These are phyloP conservation scores for Beauveria rudraprayagi DNA, from an alignment of 2,329 filamentous ascomycete species.

Conservation along the genomic window DNA sequence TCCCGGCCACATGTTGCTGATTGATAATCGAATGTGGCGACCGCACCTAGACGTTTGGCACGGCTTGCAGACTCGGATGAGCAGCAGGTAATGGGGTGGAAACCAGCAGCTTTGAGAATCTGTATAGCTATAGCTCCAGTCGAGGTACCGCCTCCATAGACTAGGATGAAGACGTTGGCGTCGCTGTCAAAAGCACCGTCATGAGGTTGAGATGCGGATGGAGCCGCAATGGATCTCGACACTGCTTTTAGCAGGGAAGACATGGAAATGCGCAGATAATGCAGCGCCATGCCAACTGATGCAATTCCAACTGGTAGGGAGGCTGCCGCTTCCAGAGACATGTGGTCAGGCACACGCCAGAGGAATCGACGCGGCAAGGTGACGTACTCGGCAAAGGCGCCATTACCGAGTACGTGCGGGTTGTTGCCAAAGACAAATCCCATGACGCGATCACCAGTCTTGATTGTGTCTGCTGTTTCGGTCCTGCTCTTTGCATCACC, in stretches of 20 bases:
- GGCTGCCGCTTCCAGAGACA: background rate
- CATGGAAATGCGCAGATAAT: background rate
- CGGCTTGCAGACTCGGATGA: background rate
- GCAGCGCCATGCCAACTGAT: background rate
- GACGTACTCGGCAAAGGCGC: slow-evolving; percentile 4
- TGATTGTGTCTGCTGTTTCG: background rate
- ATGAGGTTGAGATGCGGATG: background rate
- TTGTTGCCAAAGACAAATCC: background rate
- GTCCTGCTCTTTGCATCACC: background rate
- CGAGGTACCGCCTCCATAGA: slow-evolving; percentile 23
- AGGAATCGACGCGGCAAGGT: background rate
- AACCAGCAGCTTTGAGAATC: background rate
- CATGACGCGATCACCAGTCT: slow-evolving; percentile 4
- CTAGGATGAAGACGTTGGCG: slow-evolving; percentile 16
- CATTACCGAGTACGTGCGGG: background rate
- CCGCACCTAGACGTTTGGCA: slow-evolving; percentile 5
- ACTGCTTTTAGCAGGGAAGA: background rate
- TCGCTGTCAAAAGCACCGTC: background rate
- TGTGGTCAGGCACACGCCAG: background rate
- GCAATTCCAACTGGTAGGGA: background rate
- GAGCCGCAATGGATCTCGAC: background rate
- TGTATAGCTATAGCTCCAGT: slow-evolving; percentile 22
- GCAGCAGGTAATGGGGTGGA: background rate
- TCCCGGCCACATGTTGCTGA: slow-evolving; percentile 14
- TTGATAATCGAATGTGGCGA: slow-evolving; percentile 16